Percentiles rank a stretch among this genome's conserved stretches.
phyloP scores from a whole-genome alignment of 2,329 filamentous ascomycete genomes.

The Tolypocladium nubicola region DNA sequence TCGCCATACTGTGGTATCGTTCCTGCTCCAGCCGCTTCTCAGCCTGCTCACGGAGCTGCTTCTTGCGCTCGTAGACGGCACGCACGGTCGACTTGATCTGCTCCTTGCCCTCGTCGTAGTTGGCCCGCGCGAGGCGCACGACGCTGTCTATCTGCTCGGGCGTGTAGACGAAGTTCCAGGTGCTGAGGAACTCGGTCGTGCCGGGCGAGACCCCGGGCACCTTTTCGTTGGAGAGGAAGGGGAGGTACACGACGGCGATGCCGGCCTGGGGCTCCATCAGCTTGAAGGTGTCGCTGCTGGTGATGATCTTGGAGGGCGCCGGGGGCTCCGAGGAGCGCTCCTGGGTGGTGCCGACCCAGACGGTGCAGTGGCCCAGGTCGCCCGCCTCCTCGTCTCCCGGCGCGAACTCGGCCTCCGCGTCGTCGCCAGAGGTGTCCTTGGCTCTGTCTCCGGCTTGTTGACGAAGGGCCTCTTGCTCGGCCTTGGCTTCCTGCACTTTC shows the following conservation, averaged over 20 bases:
- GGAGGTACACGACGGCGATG: constrained; percentile 83
- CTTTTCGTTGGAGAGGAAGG: constrained; percentile 72
- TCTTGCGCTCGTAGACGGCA: constrained; percentile 91
- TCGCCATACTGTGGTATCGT: constrained; percentile 34
- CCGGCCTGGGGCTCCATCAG: constrained; percentile 67
- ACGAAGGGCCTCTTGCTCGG: constrained; percentile 26
- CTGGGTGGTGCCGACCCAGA: constrained; percentile 83
- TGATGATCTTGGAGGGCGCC: constrained; percentile 40
- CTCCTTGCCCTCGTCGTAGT: constrained; percentile 74
- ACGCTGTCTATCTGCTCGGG: constrained; percentile 82
- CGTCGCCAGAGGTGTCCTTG: constrained; percentile 9
- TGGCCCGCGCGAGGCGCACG: constrained; percentile 70
- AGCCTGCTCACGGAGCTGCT: constrained; percentile 48
- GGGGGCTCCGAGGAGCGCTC: constrained; percentile 52
- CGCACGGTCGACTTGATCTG: constrained; percentile 68
- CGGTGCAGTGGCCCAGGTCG: constrained; percentile 82
- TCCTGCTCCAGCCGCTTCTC: constrained; percentile 30
- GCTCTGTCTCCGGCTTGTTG: constrained; percentile 13
- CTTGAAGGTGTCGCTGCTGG: constrained; percentile 56
- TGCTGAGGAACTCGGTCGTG: constrained; percentile 76
- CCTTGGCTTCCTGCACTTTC: constrained; percentile 52
- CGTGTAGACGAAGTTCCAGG: constrained; percentile 97
- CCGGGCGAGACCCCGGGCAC: constrained; percentile 76
- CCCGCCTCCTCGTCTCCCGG: constrained; percentile 33
- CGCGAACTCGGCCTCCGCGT: constrained; percentile 26